These are phyloP conservation scores for Syzygium malaccense DNA, from an alignment of 441 rosid genomes.

Conservation along the genomic window DNA sequence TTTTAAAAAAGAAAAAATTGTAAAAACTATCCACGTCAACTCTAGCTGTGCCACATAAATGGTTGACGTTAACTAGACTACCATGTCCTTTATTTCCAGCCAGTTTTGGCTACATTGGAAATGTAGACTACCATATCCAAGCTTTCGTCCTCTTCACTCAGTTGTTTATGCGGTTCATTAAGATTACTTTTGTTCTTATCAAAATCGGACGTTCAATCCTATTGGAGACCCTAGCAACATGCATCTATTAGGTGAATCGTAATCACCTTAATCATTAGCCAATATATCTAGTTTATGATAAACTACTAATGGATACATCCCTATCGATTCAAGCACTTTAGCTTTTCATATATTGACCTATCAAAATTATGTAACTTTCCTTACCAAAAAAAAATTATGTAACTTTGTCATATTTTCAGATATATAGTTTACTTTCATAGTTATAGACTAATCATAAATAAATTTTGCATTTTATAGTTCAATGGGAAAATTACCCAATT, in stretches of 20 bases:
- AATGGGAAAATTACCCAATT: not conserved
- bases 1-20: not conserved
- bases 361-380: not conserved
- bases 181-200: not conserved
- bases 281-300: not conserved
- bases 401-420: not conserved
- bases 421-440: not conserved
- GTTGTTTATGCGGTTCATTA: not conserved
- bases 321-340: not conserved
- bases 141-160: not conserved
- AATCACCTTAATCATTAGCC: not conserved
- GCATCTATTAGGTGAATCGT: not conserved
- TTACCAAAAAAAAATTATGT: not conserved
- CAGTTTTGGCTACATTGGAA: not conserved
- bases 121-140: no score
- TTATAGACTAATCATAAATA: not conserved
- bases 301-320: not conserved
- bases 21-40: not conserved
- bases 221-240: not conserved
- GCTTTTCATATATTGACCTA: not conserved
- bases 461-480: not conserved
- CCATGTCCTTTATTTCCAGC: accelerated
- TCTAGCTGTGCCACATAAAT: accelerated
- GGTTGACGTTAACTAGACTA: not conserved
- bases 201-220: not conserved